phyloP scores from a whole-genome alignment of 257 asterid genomes.

The Mitragyna speciosa region DNA sequence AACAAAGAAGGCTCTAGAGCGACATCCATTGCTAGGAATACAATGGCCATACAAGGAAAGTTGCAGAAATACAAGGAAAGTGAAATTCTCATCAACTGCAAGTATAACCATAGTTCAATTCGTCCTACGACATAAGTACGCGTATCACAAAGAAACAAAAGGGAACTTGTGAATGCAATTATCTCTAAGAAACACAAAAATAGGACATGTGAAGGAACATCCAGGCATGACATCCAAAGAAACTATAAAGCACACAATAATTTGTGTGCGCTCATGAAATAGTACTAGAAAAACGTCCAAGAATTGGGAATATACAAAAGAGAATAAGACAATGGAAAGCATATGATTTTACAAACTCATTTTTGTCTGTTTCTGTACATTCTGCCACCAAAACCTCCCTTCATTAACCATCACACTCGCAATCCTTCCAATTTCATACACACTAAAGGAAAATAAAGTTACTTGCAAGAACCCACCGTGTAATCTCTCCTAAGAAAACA shows the following conservation, averaged over 20 bases:
- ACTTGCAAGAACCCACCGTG: neutral
- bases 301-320: conserved; percentile 1
- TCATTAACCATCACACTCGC: neutral
- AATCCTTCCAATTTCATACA: neutral
- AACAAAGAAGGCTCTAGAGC: too few species aligned
- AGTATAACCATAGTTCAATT: too few species aligned
- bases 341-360: conserved; percentile 3
- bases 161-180: too few species aligned
- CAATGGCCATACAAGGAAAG: too few species aligned
- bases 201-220: too few species aligned
- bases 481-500: conserved; percentile 2
- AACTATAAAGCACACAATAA: too few species aligned
- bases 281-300: neutral
- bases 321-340: neutral
- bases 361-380: neutral
- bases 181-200: neutral
- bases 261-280: neutral
- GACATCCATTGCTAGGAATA: too few species aligned
- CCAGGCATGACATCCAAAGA: neutral
- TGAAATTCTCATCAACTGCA: neutral
- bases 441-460: neutral
- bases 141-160: neutral
- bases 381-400: neutral
- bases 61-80: too few species aligned
- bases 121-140: neutral